Conservation (phyloP, 495 filamentous ascomycete species). For the Aspergillus kassunensis region DNA sequence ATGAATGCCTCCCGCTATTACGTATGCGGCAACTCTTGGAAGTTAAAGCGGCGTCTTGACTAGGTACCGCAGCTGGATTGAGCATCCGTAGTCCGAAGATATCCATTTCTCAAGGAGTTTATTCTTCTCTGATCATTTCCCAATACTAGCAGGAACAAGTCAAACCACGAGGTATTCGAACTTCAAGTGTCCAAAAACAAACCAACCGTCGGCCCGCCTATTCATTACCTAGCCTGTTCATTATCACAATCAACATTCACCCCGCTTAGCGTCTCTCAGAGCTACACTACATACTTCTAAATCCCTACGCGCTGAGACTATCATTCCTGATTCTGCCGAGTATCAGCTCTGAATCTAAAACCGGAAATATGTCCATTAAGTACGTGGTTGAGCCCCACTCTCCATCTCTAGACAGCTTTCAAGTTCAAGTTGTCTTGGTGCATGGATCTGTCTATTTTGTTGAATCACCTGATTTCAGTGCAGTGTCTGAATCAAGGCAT, state of each 20-base stretch:
- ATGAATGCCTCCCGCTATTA: no score
- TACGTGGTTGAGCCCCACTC: conserved; percentile 38
- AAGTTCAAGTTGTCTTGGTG: no score
- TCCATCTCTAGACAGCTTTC: not conserved
- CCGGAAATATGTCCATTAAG: conserved; percentile 77
- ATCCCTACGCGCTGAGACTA: not conserved
- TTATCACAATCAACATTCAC: conserved; percentile 2
- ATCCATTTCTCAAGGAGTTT: no score
- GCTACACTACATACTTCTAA: not conserved
- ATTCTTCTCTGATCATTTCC: no score
- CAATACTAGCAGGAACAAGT: not conserved
- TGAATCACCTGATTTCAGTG: no score
- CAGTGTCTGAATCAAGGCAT: no score
- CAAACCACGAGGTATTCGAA: not conserved
- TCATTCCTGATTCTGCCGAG: not conserved
- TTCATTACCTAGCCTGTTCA: not conserved
- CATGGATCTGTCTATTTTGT: no score
- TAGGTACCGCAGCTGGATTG: no score
- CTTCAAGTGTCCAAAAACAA: not conserved
- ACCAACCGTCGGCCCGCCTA: not conserved
- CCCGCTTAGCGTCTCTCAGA: conserved; percentile 3
- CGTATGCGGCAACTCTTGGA: no score
- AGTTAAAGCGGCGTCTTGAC: no score
- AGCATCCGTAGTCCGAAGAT: no score
- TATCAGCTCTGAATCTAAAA: conserved; percentile 19